Conservation (phyloP, 2,329 filamentous ascomycete genomes). For the Sclerotinia spermophila region DNA sequence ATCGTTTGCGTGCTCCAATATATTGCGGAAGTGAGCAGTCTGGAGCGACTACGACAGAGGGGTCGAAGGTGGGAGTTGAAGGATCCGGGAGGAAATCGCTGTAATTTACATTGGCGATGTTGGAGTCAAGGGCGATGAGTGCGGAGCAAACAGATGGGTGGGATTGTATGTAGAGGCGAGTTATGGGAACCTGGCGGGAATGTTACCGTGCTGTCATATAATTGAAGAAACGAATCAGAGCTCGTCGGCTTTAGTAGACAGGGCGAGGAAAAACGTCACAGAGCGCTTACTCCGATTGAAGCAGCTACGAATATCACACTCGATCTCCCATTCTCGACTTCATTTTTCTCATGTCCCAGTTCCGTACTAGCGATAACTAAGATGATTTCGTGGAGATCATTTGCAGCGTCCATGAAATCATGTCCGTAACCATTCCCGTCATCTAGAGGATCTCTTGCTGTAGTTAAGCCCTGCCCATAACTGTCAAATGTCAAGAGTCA, state of each 20-base stretch:
- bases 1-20: conserved; percentile 31
- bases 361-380: conserved; percentile 23
- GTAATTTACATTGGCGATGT: conserved; percentile 37
- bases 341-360: conserved; percentile 12
- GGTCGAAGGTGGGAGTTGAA: conserved; percentile 30
- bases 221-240: too few relatives aligned
- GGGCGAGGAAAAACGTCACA: not conserved
- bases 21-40: conserved; percentile 35
- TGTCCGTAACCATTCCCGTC: conserved; percentile 32
- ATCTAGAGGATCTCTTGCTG: conserved; percentile 31
- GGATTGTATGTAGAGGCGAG: conserved; percentile 35
- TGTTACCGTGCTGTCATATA: not conserved
- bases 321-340: conserved; percentile 21
- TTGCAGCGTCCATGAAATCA: conserved; percentile 32
- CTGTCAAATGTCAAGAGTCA: conserved; percentile 38
- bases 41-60: conserved; percentile 27
- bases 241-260: not conserved
- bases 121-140: conserved; percentile 37
- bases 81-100: conserved; percentile 34
- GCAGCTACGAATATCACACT: conserved; percentile 34
- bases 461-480: conserved; percentile 33
- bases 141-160: conserved; percentile 32
- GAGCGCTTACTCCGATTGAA: conserved; percentile 33
- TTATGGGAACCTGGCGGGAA: conserved; percentile 25
- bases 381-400: conserved; percentile 36